Evolutionary conservation across 306 rosid genomes (phyloP), one percentile per base, ranked within the genome.

Genomic region (Pueraria montana): DNA sequence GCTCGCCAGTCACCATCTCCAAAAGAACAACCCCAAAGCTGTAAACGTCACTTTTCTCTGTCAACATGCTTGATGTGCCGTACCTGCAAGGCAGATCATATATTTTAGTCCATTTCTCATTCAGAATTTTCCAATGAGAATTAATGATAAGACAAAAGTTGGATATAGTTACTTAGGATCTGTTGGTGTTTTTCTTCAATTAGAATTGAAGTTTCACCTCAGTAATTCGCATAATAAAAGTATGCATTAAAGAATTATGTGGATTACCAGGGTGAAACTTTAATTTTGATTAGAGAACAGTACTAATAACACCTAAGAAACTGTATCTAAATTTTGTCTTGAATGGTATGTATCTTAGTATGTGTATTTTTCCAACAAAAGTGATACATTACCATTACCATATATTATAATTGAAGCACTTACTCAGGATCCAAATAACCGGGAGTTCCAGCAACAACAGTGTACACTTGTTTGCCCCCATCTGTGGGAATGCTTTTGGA

Each of bases 11-110:
- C 75, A 88, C 80, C 11, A 89, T 86, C 63, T 91, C 86, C 34
- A 89, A 84, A 17, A 88, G 61, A 18, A 88, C 88, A 12, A 91
- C 88, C 58, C 94, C 91, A 52, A 88, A 91, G 84, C 91, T 89
- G 71, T 76, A 90, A 12, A 88, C 90, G 71, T 91, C 92, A 55
- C 91, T 89, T 77, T 89, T 88, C 82, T 87, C 88, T 4, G 80
- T 87, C 49, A 93, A 79, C 72, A 77, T 80, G 76, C 75, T 86
- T 38, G 91, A 52, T 67, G 6, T 5, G 38, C n/a, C 4, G 69
- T 84, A 91, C 86, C 91, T 91, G 58, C 77, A 72, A 6, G 76
- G n/a, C 8, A 72, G 42, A 66, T 30, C 66, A 42, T 30, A 5
- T 1, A 17, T 12, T 38, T 73, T 9, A 66, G 23, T 65, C 16